Conservation (phyloP, 2,329 filamentous ascomycete species). For the Ophiostoma ips region DNA sequence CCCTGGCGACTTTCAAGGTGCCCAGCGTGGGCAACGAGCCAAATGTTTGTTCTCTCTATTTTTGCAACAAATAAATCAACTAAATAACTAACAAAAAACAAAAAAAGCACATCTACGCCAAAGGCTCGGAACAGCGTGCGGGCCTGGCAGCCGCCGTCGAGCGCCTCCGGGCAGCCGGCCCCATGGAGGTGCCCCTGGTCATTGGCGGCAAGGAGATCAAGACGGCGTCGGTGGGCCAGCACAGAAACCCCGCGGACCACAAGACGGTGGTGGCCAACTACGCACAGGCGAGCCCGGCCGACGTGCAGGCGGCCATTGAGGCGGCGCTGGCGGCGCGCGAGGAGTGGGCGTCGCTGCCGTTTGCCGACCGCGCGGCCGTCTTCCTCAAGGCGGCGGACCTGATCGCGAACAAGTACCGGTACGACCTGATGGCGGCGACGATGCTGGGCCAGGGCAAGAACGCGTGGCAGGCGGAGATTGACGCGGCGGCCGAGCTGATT, state of each 20-base stretch:
- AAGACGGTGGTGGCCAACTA: conserved; percentile 64
- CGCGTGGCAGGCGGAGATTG: conserved; percentile 98
- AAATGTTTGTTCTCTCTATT: conserved; percentile 51
- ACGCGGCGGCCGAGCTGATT: conserved; percentile 78
- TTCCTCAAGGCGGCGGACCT: conserved; percentile 95
- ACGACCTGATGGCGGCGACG: conserved; percentile 90
- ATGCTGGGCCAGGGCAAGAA: conserved; percentile 98
- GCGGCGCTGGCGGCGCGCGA: conserved; percentile 75
- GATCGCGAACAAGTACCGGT: conserved; percentile 82
- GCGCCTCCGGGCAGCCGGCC: conserved; percentile 50
- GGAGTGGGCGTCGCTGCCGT: conserved; percentile 74
- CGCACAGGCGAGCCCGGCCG: conserved; percentile 61
- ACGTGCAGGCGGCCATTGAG: conserved; percentile 70
- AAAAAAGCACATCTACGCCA: conserved; percentile 63
- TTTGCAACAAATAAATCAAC: neutral
- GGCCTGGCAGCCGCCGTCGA: conserved; percentile 63
- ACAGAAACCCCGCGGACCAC: conserved; percentile 76
- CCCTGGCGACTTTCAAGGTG: conserved; percentile 73
- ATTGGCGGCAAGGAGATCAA: conserved; percentile 71
- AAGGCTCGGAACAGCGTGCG: conserved; percentile 66
- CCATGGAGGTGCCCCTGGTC: conserved; percentile 68
- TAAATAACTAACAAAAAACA: neutral
- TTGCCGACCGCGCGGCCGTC: conserved; percentile 79
- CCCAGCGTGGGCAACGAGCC: conserved; percentile 83
- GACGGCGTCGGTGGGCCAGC: conserved; percentile 49